A percentile compares a stretch with the other conserved stretches of the same genome.
Conservation (phyloP, 768 basidiomycete species). For the Amanita fuliginea region DNA sequence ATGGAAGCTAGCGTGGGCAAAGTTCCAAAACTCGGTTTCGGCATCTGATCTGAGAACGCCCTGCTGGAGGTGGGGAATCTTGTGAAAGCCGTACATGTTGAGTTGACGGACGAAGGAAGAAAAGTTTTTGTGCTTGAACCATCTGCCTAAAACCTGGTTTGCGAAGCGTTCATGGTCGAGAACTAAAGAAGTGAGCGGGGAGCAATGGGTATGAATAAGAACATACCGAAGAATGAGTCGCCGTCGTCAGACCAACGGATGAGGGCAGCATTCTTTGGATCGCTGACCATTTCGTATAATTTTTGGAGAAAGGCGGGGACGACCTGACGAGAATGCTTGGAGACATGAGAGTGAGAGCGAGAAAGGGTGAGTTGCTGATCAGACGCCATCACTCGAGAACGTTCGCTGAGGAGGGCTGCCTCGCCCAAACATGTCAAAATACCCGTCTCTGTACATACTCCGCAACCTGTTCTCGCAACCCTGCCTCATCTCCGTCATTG, state of each 20-base stretch:
- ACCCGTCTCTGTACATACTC: constrained; percentile 1
- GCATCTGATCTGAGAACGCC: constrained; percentile 80
- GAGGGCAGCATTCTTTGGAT: constrained; percentile 67
- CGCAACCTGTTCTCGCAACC: constrained; percentile 49
- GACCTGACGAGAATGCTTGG: constrained; percentile 25
- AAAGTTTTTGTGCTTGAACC: constrained; percentile 98
- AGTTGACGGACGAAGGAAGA: constrained; percentile 85
- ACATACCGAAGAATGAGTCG: constrained; percentile 82
- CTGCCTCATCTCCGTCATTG: constrained; percentile 69
- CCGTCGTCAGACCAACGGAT: constrained; percentile 90
- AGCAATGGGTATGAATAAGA: too few species aligned
- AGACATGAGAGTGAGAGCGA: constrained; percentile 18
- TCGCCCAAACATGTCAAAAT: too few species aligned
- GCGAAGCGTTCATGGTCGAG: constrained; percentile 88
- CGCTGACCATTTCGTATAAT: constrained; percentile 90
- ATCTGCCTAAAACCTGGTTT: constrained; percentile 78
- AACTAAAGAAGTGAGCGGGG: constrained; percentile 33
- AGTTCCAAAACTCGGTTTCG: constrained; percentile 83
- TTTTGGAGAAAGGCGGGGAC: constrained; percentile 86
- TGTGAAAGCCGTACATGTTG: constrained; percentile 95
- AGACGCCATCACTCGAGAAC: constrained; percentile 25
- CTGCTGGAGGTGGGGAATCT: constrained; percentile 92
- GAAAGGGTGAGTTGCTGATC: constrained; percentile 50
- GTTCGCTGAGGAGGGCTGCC: neutral
- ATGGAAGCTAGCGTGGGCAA: constrained; percentile 82